These are phyloP conservation scores for Thuidium tamariscinum DNA, from an alignment of 225 moss, liverwort and hornwort species.

Conservation along the genomic window DNA sequence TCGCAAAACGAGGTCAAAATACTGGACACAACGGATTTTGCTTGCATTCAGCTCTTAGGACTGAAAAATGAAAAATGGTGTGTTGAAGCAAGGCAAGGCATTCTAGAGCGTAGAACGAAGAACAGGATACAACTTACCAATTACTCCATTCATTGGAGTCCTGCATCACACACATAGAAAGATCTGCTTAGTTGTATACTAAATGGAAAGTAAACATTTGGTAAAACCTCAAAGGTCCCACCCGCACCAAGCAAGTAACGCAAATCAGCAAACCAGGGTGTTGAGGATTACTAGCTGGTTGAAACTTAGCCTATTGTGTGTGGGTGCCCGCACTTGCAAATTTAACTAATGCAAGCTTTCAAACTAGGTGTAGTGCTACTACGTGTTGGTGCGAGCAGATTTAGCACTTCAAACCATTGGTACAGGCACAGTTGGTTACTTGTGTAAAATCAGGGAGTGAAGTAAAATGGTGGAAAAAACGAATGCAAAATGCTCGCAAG, in stretches of 20 bases:
- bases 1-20: neutral
- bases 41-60: neutral
- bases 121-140: constrained; percentile 40
- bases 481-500: neutral
- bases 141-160: constrained; percentile 95
- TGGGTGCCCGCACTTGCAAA: neutral
- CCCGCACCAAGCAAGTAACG: neutral
- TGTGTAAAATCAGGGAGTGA: neutral
- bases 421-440: neutral
- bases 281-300: neutral
- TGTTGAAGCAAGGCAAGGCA: neutral
- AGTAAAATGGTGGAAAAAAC: neutral
- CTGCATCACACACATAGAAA: constrained; percentile 32
- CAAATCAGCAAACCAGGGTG: neutral
- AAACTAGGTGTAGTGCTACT: neutral
- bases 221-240: neutral
- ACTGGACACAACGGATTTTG: neutral
- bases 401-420: neutral
- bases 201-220: neutral
- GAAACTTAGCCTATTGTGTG: neutral
- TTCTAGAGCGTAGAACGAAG: neutral
- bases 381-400: neutral
- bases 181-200: neutral
- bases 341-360: neutral
- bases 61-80: neutral